These are phyloP conservation scores for Aspergillus sparsus DNA, from an alignment of 495 filamentous ascomycete species.

Conservation along the genomic window DNA sequence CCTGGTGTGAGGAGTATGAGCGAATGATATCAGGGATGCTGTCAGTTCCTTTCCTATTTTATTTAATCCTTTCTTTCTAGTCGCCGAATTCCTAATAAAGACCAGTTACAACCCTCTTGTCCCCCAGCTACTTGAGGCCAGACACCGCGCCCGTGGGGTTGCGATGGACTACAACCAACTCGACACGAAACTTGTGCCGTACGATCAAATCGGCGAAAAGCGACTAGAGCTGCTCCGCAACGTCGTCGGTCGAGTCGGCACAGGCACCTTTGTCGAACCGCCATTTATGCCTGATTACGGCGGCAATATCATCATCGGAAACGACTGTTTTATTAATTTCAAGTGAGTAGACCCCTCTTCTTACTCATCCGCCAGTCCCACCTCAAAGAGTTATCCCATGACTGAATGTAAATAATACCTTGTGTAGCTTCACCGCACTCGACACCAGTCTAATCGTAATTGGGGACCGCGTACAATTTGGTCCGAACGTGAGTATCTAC, in stretches of 20 bases:
- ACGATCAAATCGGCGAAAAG: conserved; percentile 34
- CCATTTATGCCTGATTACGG: conserved; percentile 58
- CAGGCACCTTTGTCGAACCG: conserved; percentile 51
- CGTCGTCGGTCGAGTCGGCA: conserved; percentile 46
- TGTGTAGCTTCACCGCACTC: conserved; percentile 55
- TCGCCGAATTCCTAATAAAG: not conserved
- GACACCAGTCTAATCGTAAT: conserved; percentile 76
- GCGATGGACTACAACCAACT: conserved; percentile 51
- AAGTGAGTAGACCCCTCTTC: conserved; percentile 35
- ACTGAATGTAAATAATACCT: not conserved
- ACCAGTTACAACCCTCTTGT: conserved; percentile 46
- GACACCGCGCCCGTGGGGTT: conserved; percentile 47
- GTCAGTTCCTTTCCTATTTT: conserved; percentile 31
- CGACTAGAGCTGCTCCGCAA: conserved; percentile 42
- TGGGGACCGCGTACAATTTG: conserved; percentile 73
- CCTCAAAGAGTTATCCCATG: not conserved
- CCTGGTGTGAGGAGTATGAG: conserved; percentile 48
- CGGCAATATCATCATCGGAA: conserved; percentile 53
- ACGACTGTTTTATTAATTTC: conserved; percentile 55
- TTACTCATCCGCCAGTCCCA: not conserved
- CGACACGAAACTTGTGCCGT: conserved; percentile 42
- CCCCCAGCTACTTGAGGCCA: conserved; percentile 42
- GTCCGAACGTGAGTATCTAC: conserved; percentile 69
- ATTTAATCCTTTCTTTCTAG: no score
- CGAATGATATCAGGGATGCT: conserved; percentile 55